A percentile compares a stretch with the other conserved stretches of the same genome.
Conservation (phyloP, 176 grass and related monocot genomes). For the Zoysia pacifica region DNA sequence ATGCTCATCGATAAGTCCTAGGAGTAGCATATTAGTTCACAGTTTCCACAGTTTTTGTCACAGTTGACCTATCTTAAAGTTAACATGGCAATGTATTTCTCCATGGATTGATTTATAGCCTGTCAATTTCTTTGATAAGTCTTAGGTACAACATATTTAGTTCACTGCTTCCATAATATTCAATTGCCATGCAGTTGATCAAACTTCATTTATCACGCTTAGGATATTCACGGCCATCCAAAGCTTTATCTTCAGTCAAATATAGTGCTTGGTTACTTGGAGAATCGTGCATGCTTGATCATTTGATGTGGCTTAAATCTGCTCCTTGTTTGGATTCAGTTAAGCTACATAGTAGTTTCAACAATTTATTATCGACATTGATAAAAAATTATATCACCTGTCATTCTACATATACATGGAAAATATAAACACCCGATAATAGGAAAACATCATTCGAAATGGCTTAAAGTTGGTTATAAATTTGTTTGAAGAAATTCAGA, state of each 20-base stretch:
- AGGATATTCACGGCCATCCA: constrained; percentile 9
- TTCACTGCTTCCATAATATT: constrained; percentile 16
- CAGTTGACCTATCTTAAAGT: neutral
- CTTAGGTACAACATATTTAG: constrained; percentile 33
- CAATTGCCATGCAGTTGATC: constrained; percentile 6
- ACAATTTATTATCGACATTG: neutral
- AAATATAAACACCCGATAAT: neutral
- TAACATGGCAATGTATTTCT: neutral
- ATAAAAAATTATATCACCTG: neutral
- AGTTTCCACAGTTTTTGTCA: neutral
- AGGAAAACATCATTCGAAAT: neutral
- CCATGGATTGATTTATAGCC: neutral
- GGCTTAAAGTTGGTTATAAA: neutral
- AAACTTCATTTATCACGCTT: constrained; percentile 24
- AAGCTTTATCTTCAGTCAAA: constrained; percentile 3
- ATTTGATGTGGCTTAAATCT: neutral
- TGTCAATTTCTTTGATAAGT: neutral
- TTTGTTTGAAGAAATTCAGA: neutral
- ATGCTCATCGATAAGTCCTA: neutral
- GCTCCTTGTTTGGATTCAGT: neutral
- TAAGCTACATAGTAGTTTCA: neutral
- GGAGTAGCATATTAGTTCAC: neutral
- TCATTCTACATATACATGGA: neutral
- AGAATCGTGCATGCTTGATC: constrained; percentile 21
- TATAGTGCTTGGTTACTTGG: constrained; percentile 14